Conservation (phyloP, 2,329 filamentous ascomycete species). For the Exophiala sp. region DNA sequence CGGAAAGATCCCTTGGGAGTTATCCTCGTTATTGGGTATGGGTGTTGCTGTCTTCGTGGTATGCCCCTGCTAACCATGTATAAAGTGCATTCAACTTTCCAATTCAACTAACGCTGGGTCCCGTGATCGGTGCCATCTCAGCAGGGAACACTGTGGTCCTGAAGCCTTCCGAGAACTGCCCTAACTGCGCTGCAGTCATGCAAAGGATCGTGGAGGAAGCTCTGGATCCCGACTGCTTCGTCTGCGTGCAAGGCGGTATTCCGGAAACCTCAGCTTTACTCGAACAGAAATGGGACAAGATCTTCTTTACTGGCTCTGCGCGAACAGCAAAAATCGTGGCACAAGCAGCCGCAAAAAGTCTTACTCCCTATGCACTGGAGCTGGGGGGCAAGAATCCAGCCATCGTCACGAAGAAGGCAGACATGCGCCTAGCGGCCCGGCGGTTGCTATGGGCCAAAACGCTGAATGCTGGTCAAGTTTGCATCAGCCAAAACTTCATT, state of each 20-base stretch:
- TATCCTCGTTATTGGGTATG: constrained; percentile 75
- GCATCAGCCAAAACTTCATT: constrained; percentile 88
- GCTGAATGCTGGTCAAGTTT: constrained; percentile 84
- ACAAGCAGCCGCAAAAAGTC: constrained; percentile 80
- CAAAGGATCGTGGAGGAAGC: constrained; percentile 71
- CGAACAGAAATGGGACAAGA: constrained; percentile 93
- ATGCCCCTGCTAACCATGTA: constrained; percentile 9
- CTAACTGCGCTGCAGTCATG: constrained; percentile 72
- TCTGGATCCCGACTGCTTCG: constrained; percentile 74
- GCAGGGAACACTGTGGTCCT: constrained; percentile 86
- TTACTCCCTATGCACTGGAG: constrained; percentile 86
- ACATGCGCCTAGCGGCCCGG: constrained; percentile 75
- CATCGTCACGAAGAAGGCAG: constrained; percentile 79
- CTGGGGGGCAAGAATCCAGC: constrained; percentile 90
- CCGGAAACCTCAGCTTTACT: constrained; percentile 78
- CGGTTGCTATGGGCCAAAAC: constrained; percentile 87
- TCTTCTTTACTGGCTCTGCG: constrained; percentile 87
- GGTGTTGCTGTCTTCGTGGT: not conserved
- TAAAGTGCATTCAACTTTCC: constrained; percentile 85
- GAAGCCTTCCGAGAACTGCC: constrained; percentile 84
- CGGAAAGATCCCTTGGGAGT: constrained; percentile 83
- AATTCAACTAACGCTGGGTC: constrained; percentile 72
- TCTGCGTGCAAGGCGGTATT: constrained; percentile 74
- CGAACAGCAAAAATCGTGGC: constrained; percentile 80
- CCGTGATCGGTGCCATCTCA: constrained; percentile 83